Evolutionary conservation across 768 basidiomycete species (phyloP).

Genomic region (Hebeloma cylindrosporum): DNA sequence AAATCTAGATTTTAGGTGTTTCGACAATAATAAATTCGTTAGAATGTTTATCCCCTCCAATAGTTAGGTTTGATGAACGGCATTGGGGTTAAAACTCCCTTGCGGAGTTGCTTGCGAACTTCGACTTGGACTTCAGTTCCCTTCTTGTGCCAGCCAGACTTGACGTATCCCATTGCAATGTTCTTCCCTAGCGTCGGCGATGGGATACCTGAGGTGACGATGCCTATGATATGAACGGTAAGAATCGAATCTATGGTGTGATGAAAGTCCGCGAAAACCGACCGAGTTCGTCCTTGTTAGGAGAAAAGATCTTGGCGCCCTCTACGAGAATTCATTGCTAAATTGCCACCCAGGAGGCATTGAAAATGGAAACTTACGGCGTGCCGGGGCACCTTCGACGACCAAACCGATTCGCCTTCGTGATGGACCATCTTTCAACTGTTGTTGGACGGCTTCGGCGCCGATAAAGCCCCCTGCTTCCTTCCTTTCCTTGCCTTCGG

Average conservation of each 20-base stretch:
- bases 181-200: constrained; percentile 88
- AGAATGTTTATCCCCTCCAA: constrained; percentile 53
- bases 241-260: constrained; percentile 9
- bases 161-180: constrained; percentile 90
- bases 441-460: constrained; percentile 65
- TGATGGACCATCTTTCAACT: constrained; percentile 78
- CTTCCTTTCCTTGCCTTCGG: constrained; percentile 77
- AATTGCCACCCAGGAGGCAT: constrained; percentile 1
- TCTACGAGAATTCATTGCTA: constrained; percentile 42
- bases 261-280: constrained; percentile 22
- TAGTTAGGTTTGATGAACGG: constrained; percentile 87
- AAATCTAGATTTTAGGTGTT: too few species aligned
- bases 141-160: constrained; percentile 83
- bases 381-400: constrained; percentile 82
- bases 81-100: constrained; percentile 76
- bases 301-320: constrained; percentile 72
- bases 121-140: constrained; percentile 84
- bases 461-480: constrained; percentile 77
- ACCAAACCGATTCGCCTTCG: constrained; percentile 79
- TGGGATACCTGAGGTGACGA: constrained; percentile 93
- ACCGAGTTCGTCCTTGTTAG: constrained; percentile 63
- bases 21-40: too few species aligned
- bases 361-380: constrained; percentile 53
- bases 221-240: constrained; percentile 48
- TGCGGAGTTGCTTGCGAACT: constrained; percentile 77